These are phyloP conservation scores for Calonectria honghensis DNA, from an alignment of 2,329 filamentous ascomycete genomes.

Conservation along the genomic window DNA sequence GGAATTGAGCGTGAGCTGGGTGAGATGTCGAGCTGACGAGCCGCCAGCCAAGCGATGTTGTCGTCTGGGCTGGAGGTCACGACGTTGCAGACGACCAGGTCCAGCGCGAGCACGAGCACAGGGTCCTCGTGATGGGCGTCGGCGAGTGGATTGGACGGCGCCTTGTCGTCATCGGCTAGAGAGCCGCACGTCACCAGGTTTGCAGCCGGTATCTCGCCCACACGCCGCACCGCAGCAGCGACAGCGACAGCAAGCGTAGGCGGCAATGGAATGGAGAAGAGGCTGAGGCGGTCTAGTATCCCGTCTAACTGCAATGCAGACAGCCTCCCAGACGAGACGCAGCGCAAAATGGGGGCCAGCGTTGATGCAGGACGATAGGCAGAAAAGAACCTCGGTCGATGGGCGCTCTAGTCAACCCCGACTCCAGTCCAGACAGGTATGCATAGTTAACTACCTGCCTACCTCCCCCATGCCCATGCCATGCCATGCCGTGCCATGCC, in stretches of 20 bases:
- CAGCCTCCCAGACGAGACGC: not conserved
- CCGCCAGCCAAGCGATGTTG: slow-evolving; percentile 15
- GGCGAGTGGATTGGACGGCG: slow-evolving; percentile 50
- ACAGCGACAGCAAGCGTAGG: slow-evolving; percentile 30
- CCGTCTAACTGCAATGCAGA: not conserved
- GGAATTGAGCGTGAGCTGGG: slow-evolving; percentile 21
- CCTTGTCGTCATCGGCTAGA: slow-evolving; percentile 56
- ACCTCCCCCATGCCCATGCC: slow-evolving; percentile 12
- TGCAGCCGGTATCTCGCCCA: slow-evolving; percentile 14
- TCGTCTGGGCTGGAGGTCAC: slow-evolving; percentile 42
- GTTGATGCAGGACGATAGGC: slow-evolving; percentile 37
- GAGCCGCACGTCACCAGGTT: slow-evolving; percentile 51
- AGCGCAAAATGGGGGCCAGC: slow-evolving; percentile 5
- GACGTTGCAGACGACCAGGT: slow-evolving; percentile 45
- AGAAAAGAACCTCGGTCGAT: slow-evolving; percentile 31
- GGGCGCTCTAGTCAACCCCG: not conserved
- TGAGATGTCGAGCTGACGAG: slow-evolving; percentile 17
- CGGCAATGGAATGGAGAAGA: slow-evolving; percentile 39
- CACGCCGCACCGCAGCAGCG: not conserved
- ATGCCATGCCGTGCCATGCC: not conserved
- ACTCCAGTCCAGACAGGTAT: slow-evolving; percentile 10
- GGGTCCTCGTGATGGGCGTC: slow-evolving; percentile 54
- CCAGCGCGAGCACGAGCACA: slow-evolving; percentile 34
- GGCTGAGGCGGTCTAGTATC: slow-evolving; percentile 12
- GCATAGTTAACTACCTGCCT: slow-evolving; percentile 1